Evolutionary conservation across 2,329 filamentous ascomycete genomes (phyloP), one percentile per base, ranked within the genome.

Genomic region (Nectriaceae sp.): DNA sequence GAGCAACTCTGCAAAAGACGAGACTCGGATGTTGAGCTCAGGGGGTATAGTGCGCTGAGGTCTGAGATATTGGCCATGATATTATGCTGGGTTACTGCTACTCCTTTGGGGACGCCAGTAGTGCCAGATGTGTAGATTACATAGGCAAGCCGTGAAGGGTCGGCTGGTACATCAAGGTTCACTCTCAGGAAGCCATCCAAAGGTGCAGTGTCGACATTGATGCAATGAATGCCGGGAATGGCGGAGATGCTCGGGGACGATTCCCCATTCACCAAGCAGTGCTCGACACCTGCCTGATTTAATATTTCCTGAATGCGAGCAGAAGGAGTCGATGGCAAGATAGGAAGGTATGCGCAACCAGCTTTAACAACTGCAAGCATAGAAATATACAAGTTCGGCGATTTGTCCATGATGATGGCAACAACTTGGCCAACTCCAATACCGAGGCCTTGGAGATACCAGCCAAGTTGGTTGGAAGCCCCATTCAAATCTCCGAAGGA

Each of bases 41-140:
- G 71, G 0, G 88, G 87, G 61, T 95, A 96, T 0, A 89, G 71
- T 3, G 75, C 71, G 3, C 78, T 75, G 5, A 96, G 74, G 10
- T 81, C 75, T 16, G 82, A 74, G n/a, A 96, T 73, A 55, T 95
- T 93, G 65, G 87, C 88, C 45, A 86, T 74, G 36, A 96, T 78
- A 58, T 90, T 95, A 35, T 79, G 73, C 55, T 92, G 86, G 0
- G 88, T 90, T 18, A 96, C 79, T 4, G 88, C 76, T 3, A 96
- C 87, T 3, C 89, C 89, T 62, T 96, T 95, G 0, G 89, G 90
- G 2, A 74, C 75, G 0, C 89, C 90, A 1, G 90, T 95, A 33
- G 87, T 93, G 3, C 91, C 91, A 20, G 88, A 91, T 0, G 89
- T 95, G 65, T 89, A 95, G 2, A 95, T 85, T 16, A 88, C 82